Evolutionary conservation across 306 rosid species (phyloP).

Genomic region (Aeschynomene evenia): DNA sequence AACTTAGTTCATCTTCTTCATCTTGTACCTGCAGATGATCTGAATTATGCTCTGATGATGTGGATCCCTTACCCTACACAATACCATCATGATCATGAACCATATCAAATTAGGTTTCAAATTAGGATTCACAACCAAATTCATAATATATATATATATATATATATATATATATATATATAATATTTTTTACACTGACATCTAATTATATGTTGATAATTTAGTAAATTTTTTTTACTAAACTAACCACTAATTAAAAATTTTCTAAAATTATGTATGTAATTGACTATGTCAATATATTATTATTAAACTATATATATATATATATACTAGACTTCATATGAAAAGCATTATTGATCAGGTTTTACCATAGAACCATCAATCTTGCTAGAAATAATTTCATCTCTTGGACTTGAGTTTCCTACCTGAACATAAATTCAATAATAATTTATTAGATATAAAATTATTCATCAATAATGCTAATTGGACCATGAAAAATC

Average conservation of each 20-base stretch:
- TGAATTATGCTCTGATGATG: slow-evolving; percentile 47
- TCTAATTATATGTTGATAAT: no score
- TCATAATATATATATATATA: no score
- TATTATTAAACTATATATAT: no score
- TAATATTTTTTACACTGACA: no score
- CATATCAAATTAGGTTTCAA: slow-evolving; percentile 20
- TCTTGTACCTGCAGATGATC: slow-evolving; percentile 41
- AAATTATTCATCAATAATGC: no score
- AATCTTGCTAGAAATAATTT: slow-evolving; percentile 48
- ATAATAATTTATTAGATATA: neutral
- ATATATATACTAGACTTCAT: no score
- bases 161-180: no score
- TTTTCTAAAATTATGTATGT: no score
- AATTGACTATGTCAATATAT: no score
- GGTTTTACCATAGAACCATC: slow-evolving; percentile 60
- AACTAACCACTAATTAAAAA: no score
- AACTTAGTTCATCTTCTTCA: slow-evolving; percentile 29
- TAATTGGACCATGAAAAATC: no score
- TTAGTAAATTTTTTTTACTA: no score
- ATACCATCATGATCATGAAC: slow-evolving; percentile 16
- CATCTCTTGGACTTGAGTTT: slow-evolving; percentile 46
- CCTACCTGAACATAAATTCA: slow-evolving; percentile 45
- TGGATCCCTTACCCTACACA: slow-evolving; percentile 48
- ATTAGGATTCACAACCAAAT: slow-evolving; percentile 21
- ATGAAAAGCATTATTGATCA: slow-evolving; percentile 5